Percentiles rank a stretch among this genome's conserved stretches.
phyloP scores from a whole-genome alignment of 2,329 filamentous ascomycete species.

The Clonostachys sp. region DNA sequence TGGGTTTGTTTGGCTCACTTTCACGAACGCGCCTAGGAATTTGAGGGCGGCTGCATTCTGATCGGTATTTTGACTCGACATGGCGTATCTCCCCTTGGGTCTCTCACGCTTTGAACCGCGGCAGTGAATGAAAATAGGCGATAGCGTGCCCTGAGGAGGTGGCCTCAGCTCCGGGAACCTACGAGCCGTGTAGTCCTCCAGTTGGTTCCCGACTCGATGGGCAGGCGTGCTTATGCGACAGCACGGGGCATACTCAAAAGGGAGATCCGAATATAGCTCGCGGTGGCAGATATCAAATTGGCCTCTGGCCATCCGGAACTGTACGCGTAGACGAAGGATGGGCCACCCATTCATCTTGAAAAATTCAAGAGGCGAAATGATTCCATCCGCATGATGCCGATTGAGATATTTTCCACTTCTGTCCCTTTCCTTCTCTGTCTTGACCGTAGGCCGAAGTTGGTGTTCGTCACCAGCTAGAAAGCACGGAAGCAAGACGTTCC shows the following conservation, averaged over 20 bases:
- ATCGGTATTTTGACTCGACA: neutral
- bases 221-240: neutral
- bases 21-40: conserved; percentile 6
- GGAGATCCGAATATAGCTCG: neutral
- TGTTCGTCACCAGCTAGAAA: conserved; percentile 9
- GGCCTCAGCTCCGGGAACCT: neutral
- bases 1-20: neutral
- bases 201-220: neutral
- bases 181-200: neutral
- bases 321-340: neutral
- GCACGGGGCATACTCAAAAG: neutral
- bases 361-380: conserved; percentile 3
- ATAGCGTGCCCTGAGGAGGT: neutral
- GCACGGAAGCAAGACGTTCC: conserved; percentile 12
- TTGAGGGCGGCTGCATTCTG: neutral
- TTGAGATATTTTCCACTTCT: neutral
- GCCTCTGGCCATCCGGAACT: neutral
- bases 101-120: neutral
- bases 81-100: no score
- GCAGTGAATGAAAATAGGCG: neutral
- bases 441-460: conserved; percentile 6
- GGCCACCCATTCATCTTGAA: neutral
- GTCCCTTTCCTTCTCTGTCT: neutral
- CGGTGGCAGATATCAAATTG: neutral
- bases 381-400: conserved; percentile 4